phyloP scores from a whole-genome alignment of 305 asterid genomes.

The Fraxinus latifolia region DNA sequence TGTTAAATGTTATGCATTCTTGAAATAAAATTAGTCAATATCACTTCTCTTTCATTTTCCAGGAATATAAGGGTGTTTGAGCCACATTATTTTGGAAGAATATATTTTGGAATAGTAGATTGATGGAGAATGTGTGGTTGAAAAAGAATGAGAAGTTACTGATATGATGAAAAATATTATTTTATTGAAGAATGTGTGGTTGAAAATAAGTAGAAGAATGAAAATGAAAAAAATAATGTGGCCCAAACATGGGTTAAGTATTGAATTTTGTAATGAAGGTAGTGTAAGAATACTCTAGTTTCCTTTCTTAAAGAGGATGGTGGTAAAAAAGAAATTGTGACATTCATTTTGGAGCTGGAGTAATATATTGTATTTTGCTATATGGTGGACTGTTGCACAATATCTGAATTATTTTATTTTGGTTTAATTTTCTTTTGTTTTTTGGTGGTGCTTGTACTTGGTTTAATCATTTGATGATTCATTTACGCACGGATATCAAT shows the following conservation, averaged over 20 bases:
- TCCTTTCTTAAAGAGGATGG: not conserved
- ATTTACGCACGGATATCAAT: not conserved
- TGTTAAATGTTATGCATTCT: not conserved
- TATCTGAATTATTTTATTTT: not conserved
- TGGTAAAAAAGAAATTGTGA: not conserved
- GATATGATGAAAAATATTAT: too few species aligned
- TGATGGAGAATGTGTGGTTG: too few species aligned
- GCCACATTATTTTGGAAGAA: too few species aligned
- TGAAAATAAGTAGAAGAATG: too few species aligned
- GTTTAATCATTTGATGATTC: not conserved
- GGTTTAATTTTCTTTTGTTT: not conserved
- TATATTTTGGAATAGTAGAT: too few species aligned
- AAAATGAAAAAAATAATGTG: too few species aligned
- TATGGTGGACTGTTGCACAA: not conserved
- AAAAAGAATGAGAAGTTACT: too few species aligned
- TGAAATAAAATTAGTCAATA: not conserved
- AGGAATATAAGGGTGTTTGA: not conserved
- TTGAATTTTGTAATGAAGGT: not conserved
- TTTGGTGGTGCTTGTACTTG: not conserved
- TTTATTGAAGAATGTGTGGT: too few species aligned
- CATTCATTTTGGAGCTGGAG: not conserved
- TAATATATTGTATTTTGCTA: not conserved
- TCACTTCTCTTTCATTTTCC: not conserved
- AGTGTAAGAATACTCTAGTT: not conserved
- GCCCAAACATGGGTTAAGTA: not conserved